Percentiles rank a stretch among this genome's conserved stretches.
phyloP scores from a whole-genome alignment of 768 basidiomycete genomes.

The Boletus rufocinnamomeus region DNA sequence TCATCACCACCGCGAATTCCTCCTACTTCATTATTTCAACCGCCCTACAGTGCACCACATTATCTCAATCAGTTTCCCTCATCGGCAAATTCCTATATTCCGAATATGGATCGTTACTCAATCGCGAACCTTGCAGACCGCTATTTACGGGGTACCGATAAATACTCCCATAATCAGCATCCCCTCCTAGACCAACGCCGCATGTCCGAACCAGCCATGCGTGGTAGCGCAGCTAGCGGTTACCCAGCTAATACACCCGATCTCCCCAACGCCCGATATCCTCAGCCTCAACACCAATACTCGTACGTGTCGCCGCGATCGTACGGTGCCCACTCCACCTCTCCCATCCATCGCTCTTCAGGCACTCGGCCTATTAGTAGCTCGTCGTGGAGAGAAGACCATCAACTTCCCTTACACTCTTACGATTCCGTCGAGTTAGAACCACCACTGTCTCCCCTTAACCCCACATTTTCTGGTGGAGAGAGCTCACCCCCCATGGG shows the following conservation, averaged over 20 bases:
- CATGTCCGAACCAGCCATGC: conserved; percentile 66
- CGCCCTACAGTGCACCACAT: conserved; percentile 44
- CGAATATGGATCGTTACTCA: conserved; percentile 44
- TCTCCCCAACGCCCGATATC: conserved; percentile 38
- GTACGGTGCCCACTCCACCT: conserved; percentile 40
- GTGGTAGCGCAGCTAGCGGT: conserved; percentile 44
- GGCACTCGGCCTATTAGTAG: conserved; percentile 47
- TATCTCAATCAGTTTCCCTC: conserved; percentile 48
- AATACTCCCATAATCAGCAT: conserved; percentile 37
- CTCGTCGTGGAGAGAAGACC: conserved; percentile 33
- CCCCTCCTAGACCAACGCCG: conserved; percentile 58
- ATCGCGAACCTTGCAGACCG: conserved; percentile 40
- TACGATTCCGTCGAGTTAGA: conserved; percentile 42
- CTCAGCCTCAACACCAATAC: conserved; percentile 46
- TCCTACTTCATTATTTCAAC: conserved; percentile 40
- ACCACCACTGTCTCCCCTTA: conserved; percentile 56
- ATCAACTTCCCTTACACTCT: conserved; percentile 34
- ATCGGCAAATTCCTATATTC: conserved; percentile 42
- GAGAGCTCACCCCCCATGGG: conserved; percentile 37
- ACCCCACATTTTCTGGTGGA: conserved; percentile 52
- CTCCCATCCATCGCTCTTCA: conserved; percentile 47
- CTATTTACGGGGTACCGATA: conserved; percentile 42
- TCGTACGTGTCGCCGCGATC: conserved; percentile 38
- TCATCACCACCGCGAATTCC: conserved; percentile 48
- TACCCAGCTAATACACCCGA: conserved; percentile 36